Conservation (phyloP, 495 filamentous ascomycete species). For the Chaetomium tenue region DNA sequence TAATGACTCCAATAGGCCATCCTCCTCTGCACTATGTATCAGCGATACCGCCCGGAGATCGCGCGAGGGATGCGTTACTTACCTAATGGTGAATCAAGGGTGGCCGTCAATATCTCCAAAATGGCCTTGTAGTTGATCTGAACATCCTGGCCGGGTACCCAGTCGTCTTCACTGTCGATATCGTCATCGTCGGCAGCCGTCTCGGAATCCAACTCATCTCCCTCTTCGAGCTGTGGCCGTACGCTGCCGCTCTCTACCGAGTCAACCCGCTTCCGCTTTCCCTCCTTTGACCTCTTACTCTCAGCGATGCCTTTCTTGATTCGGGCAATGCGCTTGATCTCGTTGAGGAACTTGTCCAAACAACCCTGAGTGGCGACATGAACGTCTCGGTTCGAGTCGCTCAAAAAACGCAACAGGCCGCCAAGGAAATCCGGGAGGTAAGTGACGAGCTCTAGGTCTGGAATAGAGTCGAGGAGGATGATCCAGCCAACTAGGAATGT, state of each 20-base stretch:
- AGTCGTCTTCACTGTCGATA: conserved; percentile 75
- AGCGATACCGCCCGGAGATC: conserved; percentile 16
- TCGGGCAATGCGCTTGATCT: conserved; percentile 91
- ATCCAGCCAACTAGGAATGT: conserved; percentile 97
- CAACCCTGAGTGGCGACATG: conserved; percentile 86
- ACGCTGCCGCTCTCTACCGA: conserved; percentile 62
- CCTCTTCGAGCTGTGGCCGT: conserved; percentile 43
- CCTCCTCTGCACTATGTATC: conserved; percentile 61
- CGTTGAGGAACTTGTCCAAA: conserved; percentile 86
- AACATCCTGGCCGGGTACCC: conserved; percentile 96
- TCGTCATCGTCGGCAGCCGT: conserved; percentile 58
- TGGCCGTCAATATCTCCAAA: conserved; percentile 85
- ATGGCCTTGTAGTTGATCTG: conserved; percentile 91
- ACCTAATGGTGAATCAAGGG: conserved; percentile 82
- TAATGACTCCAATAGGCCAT: conserved; percentile 84
- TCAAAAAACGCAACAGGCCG: conserved; percentile 88
- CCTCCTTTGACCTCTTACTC: conserved; percentile 71
- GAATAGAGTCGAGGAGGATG: conserved; percentile 90
- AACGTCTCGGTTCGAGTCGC: conserved; percentile 87
- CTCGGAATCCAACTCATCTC: conserved; percentile 57
- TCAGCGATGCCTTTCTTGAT: conserved; percentile 91
- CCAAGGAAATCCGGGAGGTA: conserved; percentile 89
- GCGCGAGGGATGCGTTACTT: conserved; percentile 28
- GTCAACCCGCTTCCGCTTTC: conserved; percentile 61
- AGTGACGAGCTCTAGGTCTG: conserved; percentile 90